These are phyloP conservation scores for Plasmodium vinckei DNA, from an alignment of 169 alveolate genomes.

Conservation along the genomic window DNA sequence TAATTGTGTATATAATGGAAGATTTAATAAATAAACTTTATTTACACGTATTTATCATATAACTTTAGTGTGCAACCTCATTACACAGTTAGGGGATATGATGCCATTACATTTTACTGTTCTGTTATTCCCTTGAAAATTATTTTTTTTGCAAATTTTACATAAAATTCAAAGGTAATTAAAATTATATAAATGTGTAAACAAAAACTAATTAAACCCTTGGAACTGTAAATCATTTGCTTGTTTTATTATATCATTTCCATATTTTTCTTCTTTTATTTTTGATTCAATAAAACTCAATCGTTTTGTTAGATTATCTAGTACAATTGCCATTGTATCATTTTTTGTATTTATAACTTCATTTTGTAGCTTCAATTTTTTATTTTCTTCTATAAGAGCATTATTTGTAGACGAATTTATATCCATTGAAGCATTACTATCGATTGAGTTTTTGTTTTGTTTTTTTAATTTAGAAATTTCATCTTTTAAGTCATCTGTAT, in stretches of 20 bases:
- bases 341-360: slow-evolving; percentile 70
- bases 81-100: too few species aligned
- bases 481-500: slow-evolving; percentile 44
- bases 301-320: slow-evolving; percentile 62
- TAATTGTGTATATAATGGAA: too few species aligned
- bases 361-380: slow-evolving; percentile 70
- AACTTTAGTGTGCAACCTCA: too few species aligned
- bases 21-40: too few species aligned
- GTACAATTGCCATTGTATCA: slow-evolving; percentile 52
- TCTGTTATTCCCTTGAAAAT: too few species aligned
- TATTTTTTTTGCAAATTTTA: too few species aligned
- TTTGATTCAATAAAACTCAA: slow-evolving; percentile 71
- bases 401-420: background rate
- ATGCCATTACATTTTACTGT: too few species aligned
- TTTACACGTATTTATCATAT: too few species aligned
- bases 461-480: slow-evolving; percentile 39
- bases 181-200: background rate
- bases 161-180: too few species aligned
- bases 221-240: slow-evolving; percentile 55
- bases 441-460: background rate
- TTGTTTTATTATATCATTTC: slow-evolving; percentile 53
- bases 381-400: slow-evolving; percentile 60
- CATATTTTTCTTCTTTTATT: slow-evolving; percentile 56
- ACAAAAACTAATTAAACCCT: slow-evolving; percentile 8
- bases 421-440: background rate